Evolutionary conservation across 1,139 yeast genomes (phyloP).

Genomic region (Candida sp.): DNA sequence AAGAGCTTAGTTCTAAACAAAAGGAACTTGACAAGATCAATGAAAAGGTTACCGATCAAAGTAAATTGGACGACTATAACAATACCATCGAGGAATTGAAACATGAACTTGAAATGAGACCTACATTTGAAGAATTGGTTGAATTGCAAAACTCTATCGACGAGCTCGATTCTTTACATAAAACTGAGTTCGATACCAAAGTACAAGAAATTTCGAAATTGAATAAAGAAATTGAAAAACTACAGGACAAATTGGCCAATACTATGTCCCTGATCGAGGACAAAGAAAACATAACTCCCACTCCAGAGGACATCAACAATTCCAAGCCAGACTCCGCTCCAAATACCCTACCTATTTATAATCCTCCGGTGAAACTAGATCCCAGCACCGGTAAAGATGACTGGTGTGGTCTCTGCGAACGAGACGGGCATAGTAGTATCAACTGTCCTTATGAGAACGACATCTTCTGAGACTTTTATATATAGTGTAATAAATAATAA

Average conservation of each 20-base stretch:
- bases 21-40: conserved; percentile 12
- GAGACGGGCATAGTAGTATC: conserved; percentile 81
- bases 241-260: conserved; percentile 14
- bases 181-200: conserved; percentile 26
- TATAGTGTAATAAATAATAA: no score
- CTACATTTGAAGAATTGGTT: conserved; percentile 27
- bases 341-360: conserved; percentile 45
- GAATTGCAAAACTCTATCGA: conserved; percentile 29
- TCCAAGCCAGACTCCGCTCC: not conserved
- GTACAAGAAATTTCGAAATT: conserved; percentile 24
- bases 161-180: conserved; percentile 29
- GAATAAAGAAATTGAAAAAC: conserved; percentile 15
- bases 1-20: not conserved
- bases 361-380: conserved; percentile 50
- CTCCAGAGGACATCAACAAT: not conserved
- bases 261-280: conserved; percentile 13
- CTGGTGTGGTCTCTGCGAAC: conserved; percentile 94
- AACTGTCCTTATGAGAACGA: conserved; percentile 86
- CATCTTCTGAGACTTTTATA: conserved; percentile 5
- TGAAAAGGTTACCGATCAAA: conserved; percentile 5
- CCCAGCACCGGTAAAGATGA: conserved; percentile 70
- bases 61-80: conserved; percentile 6
- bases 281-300: conserved; percentile 8
- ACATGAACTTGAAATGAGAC: conserved; percentile 25
- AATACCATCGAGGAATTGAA: conserved; percentile 12